Percentiles rank a stretch among this genome's conserved stretches.
These are phyloP conservation scores for Wickerhamiella cacticola DNA, from an alignment of 805 yeast species.

Conservation along the genomic window DNA sequence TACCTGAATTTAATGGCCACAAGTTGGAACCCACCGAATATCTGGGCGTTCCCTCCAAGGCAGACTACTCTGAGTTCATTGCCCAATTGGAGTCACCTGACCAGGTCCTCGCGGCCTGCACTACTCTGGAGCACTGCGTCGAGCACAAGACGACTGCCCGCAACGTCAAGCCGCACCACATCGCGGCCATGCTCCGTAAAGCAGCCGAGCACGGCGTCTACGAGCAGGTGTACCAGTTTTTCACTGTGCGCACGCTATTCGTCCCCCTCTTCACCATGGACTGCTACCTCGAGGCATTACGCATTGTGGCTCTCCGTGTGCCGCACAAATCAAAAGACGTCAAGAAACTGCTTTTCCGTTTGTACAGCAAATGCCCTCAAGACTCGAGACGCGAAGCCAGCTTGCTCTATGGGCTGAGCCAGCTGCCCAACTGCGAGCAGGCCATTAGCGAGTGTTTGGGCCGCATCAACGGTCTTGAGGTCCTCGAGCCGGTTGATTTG, in stretches of 20 bases:
- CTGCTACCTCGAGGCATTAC: slow-evolving; percentile 19
- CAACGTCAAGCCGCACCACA: slow-evolving; percentile 18
- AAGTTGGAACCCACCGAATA: slow-evolving; percentile 20
- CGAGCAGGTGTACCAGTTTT: slow-evolving; percentile 11
- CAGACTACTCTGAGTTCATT: slow-evolving; percentile 19
- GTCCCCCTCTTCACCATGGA: slow-evolving; percentile 5
- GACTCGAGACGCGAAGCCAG: slow-evolving; percentile 15
- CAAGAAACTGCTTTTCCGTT: slow-evolving; percentile 13
- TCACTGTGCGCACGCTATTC: slow-evolving; percentile 11
- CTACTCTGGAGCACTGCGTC: slow-evolving; percentile 17
- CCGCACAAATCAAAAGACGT: slow-evolving; percentile 15
- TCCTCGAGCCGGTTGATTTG: slow-evolving; percentile 7
- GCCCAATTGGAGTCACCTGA: slow-evolving; percentile 12
- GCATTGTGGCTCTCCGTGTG: slow-evolving; percentile 19
- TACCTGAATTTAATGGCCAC: slow-evolving; percentile 18
- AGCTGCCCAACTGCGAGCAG: slow-evolving; percentile 13
- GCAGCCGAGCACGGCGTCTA: slow-evolving; percentile 23
- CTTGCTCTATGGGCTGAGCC: slow-evolving; percentile 16
- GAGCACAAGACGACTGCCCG: slow-evolving; percentile 14
- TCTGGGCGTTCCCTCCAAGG: slow-evolving; percentile 22
- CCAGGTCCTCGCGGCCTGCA: slow-evolving; percentile 18
- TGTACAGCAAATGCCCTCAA: slow-evolving; percentile 13
- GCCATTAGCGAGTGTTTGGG: slow-evolving; percentile 2
- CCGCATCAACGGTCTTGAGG: neutral
- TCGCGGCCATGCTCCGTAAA: slow-evolving; percentile 19